A percentile compares a stretch with the other conserved stretches of the same genome.
Conservation (phyloP, 257 asterid genomes). For the Penstemon barbatus region DNA sequence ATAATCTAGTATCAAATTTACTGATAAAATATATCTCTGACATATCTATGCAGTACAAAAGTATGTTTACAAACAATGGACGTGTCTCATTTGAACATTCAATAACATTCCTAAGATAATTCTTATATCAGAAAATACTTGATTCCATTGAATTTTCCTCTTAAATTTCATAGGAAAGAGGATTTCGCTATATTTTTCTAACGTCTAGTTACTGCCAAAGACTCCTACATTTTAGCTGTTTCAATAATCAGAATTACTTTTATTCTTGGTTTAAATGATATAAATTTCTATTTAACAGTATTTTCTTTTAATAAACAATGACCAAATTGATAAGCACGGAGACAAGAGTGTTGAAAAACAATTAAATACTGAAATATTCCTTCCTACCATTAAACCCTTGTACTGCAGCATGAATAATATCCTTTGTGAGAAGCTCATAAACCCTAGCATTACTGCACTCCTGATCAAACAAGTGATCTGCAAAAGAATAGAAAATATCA, state of each 20-base stretch:
- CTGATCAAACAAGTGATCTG: slow-evolving; percentile 92
- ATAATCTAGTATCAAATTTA: not conserved
- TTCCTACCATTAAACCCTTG: slow-evolving; percentile 85
- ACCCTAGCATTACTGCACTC: slow-evolving; percentile 67
- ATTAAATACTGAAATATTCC: slow-evolving; percentile 1
- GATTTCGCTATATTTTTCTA: not conserved
- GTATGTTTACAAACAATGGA: not conserved
- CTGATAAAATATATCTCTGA: not conserved
- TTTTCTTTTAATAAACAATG: not conserved
- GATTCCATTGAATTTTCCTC: not conserved
- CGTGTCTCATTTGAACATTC: not conserved
- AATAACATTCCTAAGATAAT: too few species aligned
- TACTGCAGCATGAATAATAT: slow-evolving; percentile 70
- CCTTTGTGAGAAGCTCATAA: slow-evolving; percentile 76
- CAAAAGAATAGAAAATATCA: slow-evolving; percentile 10
- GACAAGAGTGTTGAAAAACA: not conserved
- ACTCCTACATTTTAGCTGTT: not conserved
- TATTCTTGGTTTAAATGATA: not conserved
- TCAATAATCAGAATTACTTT: not conserved
- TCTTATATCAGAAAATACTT: too few species aligned
- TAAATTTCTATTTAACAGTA: not conserved
- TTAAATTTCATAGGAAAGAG: not conserved
- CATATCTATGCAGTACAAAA: not conserved
- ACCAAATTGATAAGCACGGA: slow-evolving; percentile 1
- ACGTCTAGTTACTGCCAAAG: too few species aligned